These are phyloP conservation scores for Wickerhamiella azymoides DNA, from an alignment of 805 yeast species.

Conservation along the genomic window DNA sequence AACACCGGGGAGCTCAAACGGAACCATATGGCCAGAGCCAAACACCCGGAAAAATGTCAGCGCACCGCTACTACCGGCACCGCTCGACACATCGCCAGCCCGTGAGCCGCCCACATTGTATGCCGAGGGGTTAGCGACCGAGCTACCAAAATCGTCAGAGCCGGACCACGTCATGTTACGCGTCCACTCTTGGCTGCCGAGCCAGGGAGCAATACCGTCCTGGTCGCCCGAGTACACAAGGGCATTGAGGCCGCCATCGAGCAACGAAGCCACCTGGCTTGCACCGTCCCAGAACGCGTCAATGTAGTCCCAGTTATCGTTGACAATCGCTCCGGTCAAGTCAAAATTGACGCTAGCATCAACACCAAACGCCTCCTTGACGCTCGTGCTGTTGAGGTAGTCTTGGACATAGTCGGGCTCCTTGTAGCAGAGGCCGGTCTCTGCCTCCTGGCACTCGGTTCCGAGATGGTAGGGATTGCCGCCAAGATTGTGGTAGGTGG, in stretches of 20 bases:
- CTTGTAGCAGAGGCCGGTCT: slow-evolving; percentile 35
- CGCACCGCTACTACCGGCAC: slow-evolving; percentile 37
- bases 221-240: slow-evolving; percentile 90
- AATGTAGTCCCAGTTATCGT: slow-evolving; percentile 63
- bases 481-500: slow-evolving; percentile 66
- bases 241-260: slow-evolving; percentile 66
- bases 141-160: slow-evolving; percentile 36
- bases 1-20: slow-evolving; percentile 73
- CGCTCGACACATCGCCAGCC: slow-evolving; percentile 53
- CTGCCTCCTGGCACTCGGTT: slow-evolving; percentile 28
- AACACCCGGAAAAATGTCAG: slow-evolving; percentile 70
- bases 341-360: slow-evolving; percentile 42
- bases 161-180: slow-evolving; percentile 53
- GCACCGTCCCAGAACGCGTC: slow-evolving; percentile 46
- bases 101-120: slow-evolving; percentile 26
- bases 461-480: slow-evolving; percentile 81
- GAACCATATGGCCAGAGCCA: slow-evolving; percentile 92
- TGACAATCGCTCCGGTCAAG: slow-evolving; percentile 64
- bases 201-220: slow-evolving; percentile 92
- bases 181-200: slow-evolving; percentile 83
- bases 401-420: slow-evolving; percentile 49
- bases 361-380: slow-evolving; percentile 60
- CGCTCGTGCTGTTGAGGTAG: slow-evolving; percentile 54
- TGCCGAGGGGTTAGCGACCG: slow-evolving; percentile 22
- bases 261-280: slow-evolving; percentile 46